Percentiles rank a stretch among this genome's conserved stretches.
Evolutionary conservation across 306 rosid species (phyloP).

Genomic region (Oemleria cerasiformis): DNA sequence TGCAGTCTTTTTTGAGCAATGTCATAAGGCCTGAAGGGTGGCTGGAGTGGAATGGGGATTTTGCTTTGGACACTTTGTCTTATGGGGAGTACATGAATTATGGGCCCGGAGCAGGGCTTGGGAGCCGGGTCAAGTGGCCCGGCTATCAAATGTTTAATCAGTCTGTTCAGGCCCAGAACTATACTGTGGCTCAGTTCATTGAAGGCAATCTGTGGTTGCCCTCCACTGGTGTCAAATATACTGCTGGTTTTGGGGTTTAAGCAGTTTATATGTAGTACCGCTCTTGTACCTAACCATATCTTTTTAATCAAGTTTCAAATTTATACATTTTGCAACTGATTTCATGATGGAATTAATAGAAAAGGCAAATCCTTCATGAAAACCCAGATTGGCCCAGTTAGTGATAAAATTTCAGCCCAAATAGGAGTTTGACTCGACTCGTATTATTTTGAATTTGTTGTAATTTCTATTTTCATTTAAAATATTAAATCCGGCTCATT

Average conservation of each 20-base stretch:
- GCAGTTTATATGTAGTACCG: background rate
- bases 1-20: slow-evolving; percentile 52
- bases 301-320: background rate
- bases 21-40: slow-evolving; percentile 66
- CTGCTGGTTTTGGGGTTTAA: slow-evolving; percentile 39
- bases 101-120: slow-evolving; percentile 54
- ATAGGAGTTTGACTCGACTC: too few relatives aligned
- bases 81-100: slow-evolving; percentile 69
- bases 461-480: too few relatives aligned
- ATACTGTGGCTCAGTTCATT: slow-evolving; percentile 60
- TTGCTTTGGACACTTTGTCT: slow-evolving; percentile 52
- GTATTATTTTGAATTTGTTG: too few relatives aligned
- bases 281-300: background rate
- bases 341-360: too few relatives aligned
- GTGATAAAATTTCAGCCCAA: too few relatives aligned
- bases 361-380: too few relatives aligned
- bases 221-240: slow-evolving; percentile 62
- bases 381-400: too few relatives aligned
- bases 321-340: background rate
- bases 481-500: too few relatives aligned
- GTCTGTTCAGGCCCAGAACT: slow-evolving; percentile 39
- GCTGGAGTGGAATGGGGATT: slow-evolving; percentile 68
- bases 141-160: slow-evolving; percentile 57
- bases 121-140: slow-evolving; percentile 57
- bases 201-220: slow-evolving; percentile 80